Evolutionary conservation across 176 grass and related monocot genomes (phyloP), one percentile per base, ranked within the genome.

Genomic region (Avena eriantha): DNA sequence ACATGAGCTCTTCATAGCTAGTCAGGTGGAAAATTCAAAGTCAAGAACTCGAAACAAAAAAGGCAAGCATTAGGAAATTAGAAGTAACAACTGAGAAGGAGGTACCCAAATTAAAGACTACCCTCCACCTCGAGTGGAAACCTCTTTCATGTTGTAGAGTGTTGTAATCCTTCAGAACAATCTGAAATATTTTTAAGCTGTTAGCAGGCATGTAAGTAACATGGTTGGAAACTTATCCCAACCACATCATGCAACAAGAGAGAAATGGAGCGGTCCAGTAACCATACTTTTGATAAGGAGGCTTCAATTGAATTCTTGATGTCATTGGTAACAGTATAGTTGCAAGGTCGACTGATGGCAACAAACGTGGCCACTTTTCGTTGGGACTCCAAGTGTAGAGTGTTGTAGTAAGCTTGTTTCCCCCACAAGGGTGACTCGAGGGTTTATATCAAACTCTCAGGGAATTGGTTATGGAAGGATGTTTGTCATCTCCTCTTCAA

Each of bases 61-160:
- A n/a, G 68, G 2, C 10, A 41, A 69, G 46, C 66, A 58, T 68
- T 67, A 0, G 21, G 26, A 74, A 67, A 34, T 17, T 21, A 6
- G 6, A 61, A 54, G 73, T 22, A 56, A 41, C 12, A 8, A 22
- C 29, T 0, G 68, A 69, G 58, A 0, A 78, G 22, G 22, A 59
- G 17, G 80, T 95, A 96, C 93, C 93, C 88, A 76, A 98, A 94
- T 79, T 93, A 92, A 76, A 98, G 89, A 70, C 93, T 98, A 67
- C 95, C 85, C 82, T 93, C 96, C 17, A 98, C 90, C 77, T 94
- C n/a, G 92, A 86, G 73, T 96, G 96, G 70, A 96, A 92, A 65
- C 93, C 93, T 93, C 96, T 91, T 89, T 98, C 96, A 91, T 98
- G 96, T 33, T 92, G 86, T 10, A 98, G 88, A 87, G 96, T 93